phyloP scores from a whole-genome alignment of 805 yeast species.

The Lipomyces orientalis region DNA sequence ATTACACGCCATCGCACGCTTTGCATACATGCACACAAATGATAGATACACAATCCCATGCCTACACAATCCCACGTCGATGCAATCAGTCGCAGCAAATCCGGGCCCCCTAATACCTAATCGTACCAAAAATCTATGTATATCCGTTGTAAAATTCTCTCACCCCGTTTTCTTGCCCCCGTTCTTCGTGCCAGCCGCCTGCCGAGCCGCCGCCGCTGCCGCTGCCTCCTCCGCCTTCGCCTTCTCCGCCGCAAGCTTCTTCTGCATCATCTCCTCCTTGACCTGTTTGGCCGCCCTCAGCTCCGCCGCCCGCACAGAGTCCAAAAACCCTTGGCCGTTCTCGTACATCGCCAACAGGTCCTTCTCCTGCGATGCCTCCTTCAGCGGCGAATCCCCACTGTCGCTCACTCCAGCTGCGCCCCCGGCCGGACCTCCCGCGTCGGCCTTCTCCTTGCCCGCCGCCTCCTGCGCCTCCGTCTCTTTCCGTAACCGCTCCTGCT shows the following conservation, averaged over 20 bases:
- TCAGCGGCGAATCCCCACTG: constrained; percentile 22
- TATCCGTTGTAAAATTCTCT: no score
- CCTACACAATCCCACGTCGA: no score
- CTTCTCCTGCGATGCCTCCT: constrained; percentile 20
- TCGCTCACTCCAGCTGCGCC: constrained; percentile 8
- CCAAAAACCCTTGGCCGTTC: constrained; percentile 23
- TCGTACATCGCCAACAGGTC: constrained; percentile 25
- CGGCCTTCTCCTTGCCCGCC: constrained; percentile 37
- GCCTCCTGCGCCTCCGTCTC: constrained; percentile 46
- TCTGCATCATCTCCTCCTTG: constrained; percentile 21
- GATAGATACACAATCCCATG: no score
- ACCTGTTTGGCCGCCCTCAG: constrained; percentile 28
- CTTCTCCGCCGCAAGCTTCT: constrained; percentile 19
- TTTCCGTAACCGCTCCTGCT: constrained; percentile 46
- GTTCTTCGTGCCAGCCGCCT: neutral
- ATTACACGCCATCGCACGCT: no score
- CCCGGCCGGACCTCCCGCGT: constrained; percentile 1
- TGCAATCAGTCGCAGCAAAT: no score
- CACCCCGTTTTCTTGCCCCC: neutral
- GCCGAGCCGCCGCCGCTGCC: neutral
- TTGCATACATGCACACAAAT: no score
- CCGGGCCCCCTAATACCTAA: no score
- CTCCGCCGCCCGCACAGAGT: constrained; percentile 28
- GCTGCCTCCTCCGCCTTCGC: constrained; percentile 15
- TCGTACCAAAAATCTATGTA: no score